These are phyloP conservation scores for Alnus rubra DNA, from an alignment of 306 rosid genomes.

Conservation along the genomic window DNA sequence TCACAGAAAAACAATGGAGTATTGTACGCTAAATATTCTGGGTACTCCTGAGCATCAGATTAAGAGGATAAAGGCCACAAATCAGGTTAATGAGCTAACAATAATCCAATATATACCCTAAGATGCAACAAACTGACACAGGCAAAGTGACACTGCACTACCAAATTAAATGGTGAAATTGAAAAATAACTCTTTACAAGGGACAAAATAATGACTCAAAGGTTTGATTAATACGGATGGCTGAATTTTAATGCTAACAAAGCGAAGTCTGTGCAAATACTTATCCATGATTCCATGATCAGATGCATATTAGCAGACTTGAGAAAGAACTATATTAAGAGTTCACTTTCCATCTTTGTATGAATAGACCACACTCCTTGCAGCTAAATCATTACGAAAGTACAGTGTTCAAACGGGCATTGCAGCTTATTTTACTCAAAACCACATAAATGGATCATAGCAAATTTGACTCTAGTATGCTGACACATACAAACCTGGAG, in stretches of 20 bases:
- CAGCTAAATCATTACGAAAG: neutral
- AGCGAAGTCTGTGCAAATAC: neutral
- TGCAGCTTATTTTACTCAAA: neutral
- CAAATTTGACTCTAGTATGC: neutral
- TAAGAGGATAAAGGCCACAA: conserved; percentile 30
- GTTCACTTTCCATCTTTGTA: neutral
- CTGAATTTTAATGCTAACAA: neutral
- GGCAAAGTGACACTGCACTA: neutral
- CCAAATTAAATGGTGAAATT: neutral
- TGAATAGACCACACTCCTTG: neutral
- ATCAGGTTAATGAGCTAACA: conserved; percentile 18
- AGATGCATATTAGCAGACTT: neutral
- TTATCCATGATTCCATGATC: neutral
- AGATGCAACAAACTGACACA: neutral
- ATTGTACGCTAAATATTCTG: conserved; percentile 69
- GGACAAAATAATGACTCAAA: neutral
- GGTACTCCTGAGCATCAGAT: conserved; percentile 69
- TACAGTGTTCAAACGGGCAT: neutral
- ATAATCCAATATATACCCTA: conserved; percentile 19
- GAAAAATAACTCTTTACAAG: neutral
- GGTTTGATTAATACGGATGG: neutral
- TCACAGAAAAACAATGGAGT: conserved; percentile 79
- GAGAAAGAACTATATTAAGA: neutral
- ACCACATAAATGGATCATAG: neutral
- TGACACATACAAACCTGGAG: neutral